Conservation (phyloP, 495 filamentous ascomycete genomes). For the Mytilinidion resinicola region DNA sequence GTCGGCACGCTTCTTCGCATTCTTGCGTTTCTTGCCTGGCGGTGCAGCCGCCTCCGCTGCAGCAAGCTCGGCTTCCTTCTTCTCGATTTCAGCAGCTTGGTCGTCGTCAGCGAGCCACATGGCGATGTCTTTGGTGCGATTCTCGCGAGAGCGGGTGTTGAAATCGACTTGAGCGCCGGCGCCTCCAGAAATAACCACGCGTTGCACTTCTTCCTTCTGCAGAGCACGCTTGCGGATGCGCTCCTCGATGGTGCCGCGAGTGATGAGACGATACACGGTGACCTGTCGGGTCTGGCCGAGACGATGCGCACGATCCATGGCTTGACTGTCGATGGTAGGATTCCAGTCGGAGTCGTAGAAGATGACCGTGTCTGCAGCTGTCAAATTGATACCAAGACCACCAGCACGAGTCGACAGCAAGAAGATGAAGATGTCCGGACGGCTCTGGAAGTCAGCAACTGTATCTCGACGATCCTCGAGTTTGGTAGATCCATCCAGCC, state of each 20-base stretch:
- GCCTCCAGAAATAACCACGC: slow-evolving; percentile 93
- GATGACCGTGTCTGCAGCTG: slow-evolving; percentile 87
- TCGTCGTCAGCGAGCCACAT: slow-evolving; percentile 97
- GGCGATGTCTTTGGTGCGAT: slow-evolving; percentile 90
- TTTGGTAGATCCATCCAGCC: slow-evolving; percentile 96
- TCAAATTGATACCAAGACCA: slow-evolving; percentile 96
- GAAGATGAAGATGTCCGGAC: slow-evolving; percentile 93
- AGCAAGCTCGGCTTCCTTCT: slow-evolving; percentile 76
- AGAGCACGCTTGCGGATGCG: slow-evolving; percentile 94
- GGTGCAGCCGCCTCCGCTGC: slow-evolving; percentile 48
- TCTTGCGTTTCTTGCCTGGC: slow-evolving; percentile 64
- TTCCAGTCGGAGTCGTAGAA: slow-evolving; percentile 99
- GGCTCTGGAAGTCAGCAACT: slow-evolving; percentile 90
- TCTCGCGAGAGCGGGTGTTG: slow-evolving; percentile 82
- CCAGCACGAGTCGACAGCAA: slow-evolving; percentile 91
- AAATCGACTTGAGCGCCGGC: slow-evolving; percentile 82
- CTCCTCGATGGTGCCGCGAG: slow-evolving; percentile 94
- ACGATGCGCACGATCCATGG: slow-evolving; percentile 98
- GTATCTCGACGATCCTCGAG: slow-evolving; percentile 95
- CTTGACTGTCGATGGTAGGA: slow-evolving; percentile 95
- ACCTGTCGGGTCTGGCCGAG: slow-evolving; percentile 95
- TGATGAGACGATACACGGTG: slow-evolving; percentile 95
- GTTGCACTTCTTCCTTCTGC: slow-evolving; percentile 98
- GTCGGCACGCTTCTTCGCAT: slow-evolving; percentile 43
- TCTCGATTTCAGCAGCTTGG: slow-evolving; percentile 83